Evolutionary conservation across 257 asterid species (phyloP).

Genomic region (Scutellaria barbata): DNA sequence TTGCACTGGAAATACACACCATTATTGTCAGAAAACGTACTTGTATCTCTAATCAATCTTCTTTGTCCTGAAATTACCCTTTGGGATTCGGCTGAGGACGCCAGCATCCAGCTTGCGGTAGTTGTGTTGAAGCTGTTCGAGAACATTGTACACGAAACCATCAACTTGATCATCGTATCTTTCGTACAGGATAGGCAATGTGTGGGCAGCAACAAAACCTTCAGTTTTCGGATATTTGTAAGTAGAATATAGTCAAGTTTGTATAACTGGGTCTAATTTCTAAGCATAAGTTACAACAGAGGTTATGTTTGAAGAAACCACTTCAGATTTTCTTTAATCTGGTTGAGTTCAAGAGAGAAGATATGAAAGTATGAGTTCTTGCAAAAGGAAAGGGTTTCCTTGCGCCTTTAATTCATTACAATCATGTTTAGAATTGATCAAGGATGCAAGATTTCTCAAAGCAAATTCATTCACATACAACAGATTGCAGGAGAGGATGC

Average conservation of each 20-base stretch:
- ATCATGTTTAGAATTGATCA: no score
- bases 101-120: conserved; percentile 67
- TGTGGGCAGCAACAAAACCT: conserved; percentile 90
- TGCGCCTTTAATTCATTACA: no score
- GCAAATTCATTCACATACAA: no score
- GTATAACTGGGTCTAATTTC: no score
- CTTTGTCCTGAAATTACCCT: conserved; percentile 49
- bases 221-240: background rate
- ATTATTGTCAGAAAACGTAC: background rate
- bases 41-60: conserved; percentile 51
- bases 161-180: conserved; percentile 79
- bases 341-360: no score
- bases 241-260: no score
- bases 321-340: no score
- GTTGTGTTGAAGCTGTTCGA: conserved; percentile 59
- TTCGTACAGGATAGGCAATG: conserved; percentile 77
- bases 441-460: background rate
- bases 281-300: background rate
- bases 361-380: no score
- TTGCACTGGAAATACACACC: background rate
- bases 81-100: conserved; percentile 62
- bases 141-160: conserved; percentile 50
- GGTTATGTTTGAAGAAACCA: no score
- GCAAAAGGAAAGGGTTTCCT: no score
- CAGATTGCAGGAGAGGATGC: background rate